phyloP scores from a whole-genome alignment of 2,329 filamentous ascomycete species.

The Xylariaceae sp. region DNA sequence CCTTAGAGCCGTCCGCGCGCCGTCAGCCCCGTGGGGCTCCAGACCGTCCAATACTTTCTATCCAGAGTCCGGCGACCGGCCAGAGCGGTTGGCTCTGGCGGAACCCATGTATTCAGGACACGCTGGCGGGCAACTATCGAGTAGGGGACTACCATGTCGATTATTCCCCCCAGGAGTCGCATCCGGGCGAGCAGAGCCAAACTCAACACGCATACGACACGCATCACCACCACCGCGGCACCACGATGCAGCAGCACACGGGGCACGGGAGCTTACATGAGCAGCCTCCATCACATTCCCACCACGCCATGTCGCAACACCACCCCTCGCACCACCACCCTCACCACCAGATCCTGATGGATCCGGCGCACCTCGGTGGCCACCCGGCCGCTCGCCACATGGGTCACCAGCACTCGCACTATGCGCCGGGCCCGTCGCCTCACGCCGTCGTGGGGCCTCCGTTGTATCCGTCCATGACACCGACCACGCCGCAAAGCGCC shows the following conservation, averaged over 20 bases:
- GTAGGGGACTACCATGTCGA: constrained; percentile 67
- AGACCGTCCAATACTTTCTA: constrained; percentile 48
- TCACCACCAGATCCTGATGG: constrained; percentile 49
- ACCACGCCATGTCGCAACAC: constrained; percentile 34
- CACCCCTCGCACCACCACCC: constrained; percentile 44
- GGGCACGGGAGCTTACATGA: constrained; percentile 40
- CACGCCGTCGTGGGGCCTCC: constrained; percentile 39
- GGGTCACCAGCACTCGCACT: constrained; percentile 46
- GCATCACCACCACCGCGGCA: constrained; percentile 38
- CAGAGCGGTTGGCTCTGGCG: constrained; percentile 71
- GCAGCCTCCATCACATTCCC: constrained; percentile 29
- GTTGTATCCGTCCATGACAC: constrained; percentile 44
- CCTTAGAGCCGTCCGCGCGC: constrained; percentile 26
- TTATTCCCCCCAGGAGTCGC: constrained; percentile 61
- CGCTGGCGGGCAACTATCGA: constrained; percentile 69
- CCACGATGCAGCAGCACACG: constrained; percentile 42
- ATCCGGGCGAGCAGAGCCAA: constrained; percentile 58
- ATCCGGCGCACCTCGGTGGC: constrained; percentile 45
- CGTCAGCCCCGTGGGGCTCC: constrained; percentile 47
- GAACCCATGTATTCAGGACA: constrained; percentile 65
- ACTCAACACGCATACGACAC: constrained; percentile 55
- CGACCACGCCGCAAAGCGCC: constrained; percentile 23
- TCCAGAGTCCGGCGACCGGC: constrained; percentile 60
- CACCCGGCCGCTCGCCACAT: constrained; percentile 40
- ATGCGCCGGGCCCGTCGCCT: constrained; percentile 39